Conservation (phyloP, 306 rosid genomes). For the Fragaria iinumae region DNA sequence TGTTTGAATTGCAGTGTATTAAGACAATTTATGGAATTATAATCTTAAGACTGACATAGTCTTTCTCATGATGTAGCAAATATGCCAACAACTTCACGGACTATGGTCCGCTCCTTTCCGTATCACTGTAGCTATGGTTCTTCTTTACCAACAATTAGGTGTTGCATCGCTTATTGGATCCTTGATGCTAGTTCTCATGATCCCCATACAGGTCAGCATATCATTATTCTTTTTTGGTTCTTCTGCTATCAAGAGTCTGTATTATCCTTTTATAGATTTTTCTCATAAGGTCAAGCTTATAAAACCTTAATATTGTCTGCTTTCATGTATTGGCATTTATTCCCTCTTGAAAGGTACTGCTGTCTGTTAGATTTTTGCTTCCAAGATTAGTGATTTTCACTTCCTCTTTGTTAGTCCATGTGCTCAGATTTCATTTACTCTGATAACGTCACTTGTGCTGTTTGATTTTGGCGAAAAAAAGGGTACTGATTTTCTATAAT, state of each 20-base stretch:
- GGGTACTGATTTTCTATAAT: not conserved
- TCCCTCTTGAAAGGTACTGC: not conserved
- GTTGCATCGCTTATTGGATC: constrained; percentile 82
- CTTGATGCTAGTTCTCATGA: constrained; percentile 52
- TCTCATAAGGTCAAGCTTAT: not conserved
- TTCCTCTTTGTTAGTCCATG: not conserved
- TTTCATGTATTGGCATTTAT: not conserved
- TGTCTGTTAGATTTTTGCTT: not conserved
- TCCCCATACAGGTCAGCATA: constrained; percentile 72
- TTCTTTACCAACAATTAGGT: constrained; percentile 88
- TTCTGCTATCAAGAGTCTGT: not conserved
- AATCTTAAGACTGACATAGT: constrained; percentile 1
- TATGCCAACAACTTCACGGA: constrained; percentile 67
- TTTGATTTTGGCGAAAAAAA: not conserved
- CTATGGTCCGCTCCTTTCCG: constrained; percentile 92
- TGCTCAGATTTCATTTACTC: not conserved
- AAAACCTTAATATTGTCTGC: not conserved
- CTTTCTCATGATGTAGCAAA: constrained; percentile 50
- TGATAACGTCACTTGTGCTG: not conserved
- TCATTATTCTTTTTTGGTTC: not conserved
- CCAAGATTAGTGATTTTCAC: not conserved
- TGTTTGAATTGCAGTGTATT: not conserved
- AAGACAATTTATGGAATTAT: not conserved
- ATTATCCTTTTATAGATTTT: not conserved
- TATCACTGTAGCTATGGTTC: constrained; percentile 64